Base-by-base conservation (phyloP, 2,329 filamentous ascomycete genomes). In the Penicillium paneum region DNA sequence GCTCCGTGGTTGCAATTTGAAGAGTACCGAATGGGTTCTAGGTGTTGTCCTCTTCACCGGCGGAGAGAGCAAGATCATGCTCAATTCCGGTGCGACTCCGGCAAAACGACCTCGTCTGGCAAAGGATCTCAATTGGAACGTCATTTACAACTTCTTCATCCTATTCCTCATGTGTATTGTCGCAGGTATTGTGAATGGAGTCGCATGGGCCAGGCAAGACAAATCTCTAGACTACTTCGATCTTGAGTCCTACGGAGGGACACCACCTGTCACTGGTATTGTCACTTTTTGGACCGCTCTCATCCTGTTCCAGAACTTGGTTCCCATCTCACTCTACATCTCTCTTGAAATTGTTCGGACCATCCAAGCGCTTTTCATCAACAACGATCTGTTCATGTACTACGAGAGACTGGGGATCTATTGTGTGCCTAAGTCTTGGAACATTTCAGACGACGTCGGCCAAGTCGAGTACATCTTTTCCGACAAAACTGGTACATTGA, bases 381-480 rank as follows among this genome's bases (percentile, higher is more conserved):
- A 96, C 78, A 96, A 88, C 76, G 94, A 99, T 68, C 83, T 90
- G 5, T 85, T 88, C 69, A 99, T 99, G 95, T 99, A 97, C 75
- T 96, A 99, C 76, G 94, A 94, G 53, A 86, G 85, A 66, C 85
- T 97, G 61, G 91, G 96, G 67, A 92, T 96, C 68, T 91, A 93
- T 2, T 99, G 95, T 70, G 91, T 96, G 11, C 94, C 95, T 5
- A 97, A 97, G 69, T 91, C 92, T 0, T 99, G 94, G 94, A 99
- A 97, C 70, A 97, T 99, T 47, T 97, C 93, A 0, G 94, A 99
- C 69, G 95, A 99, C 66, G 81, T 99, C 43, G 94, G 94, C 12
- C 94, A 99, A 75, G 96, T 99, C 59, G 94, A 97, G 74, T 99
- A 97, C 78, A 96, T 99, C 63, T 99, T 99, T 74, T 97, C 90